Conservation (phyloP, 306 rosid genomes). For the Glycyrrhiza uralensis region DNA sequence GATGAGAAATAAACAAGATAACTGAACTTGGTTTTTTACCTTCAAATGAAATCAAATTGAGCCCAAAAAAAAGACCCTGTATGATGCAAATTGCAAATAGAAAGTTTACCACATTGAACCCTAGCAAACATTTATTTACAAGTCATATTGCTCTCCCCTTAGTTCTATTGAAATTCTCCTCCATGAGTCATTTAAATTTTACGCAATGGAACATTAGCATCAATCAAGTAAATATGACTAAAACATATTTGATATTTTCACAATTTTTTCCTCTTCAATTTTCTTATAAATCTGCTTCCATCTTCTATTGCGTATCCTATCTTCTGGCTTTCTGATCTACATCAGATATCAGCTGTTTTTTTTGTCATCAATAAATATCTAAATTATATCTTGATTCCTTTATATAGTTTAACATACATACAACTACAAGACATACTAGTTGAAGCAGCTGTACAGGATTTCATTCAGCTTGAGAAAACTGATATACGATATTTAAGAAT, state of each 20-base stretch:
- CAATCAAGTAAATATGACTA: constrained; percentile 9
- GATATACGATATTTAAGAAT: neutral
- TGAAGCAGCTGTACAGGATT: constrained; percentile 3
- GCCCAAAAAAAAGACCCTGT: neutral
- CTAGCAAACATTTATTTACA: neutral
- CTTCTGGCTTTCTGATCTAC: neutral
- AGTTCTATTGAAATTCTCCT: neutral
- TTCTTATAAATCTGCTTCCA: neutral
- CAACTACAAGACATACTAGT: constrained; percentile 3
- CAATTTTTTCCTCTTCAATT: constrained; percentile 6
- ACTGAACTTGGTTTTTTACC: neutral
- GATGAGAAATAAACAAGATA: neutral
- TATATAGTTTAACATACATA: neutral
- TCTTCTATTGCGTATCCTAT: neutral
- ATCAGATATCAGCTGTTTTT: constrained; percentile 4
- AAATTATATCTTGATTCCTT: constrained; percentile 16
- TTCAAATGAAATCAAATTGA: constrained; percentile 10
- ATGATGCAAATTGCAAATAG: neutral
- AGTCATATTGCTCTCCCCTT: neutral
- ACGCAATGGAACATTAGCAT: neutral
- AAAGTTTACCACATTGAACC: neutral
- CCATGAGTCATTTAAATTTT: constrained; percentile 2
- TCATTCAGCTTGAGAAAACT: neutral
- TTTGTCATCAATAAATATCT: neutral
- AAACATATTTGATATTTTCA: neutral